Conservation (phyloP, 306 rosid genomes). For the Mucuna pruriens region DNA sequence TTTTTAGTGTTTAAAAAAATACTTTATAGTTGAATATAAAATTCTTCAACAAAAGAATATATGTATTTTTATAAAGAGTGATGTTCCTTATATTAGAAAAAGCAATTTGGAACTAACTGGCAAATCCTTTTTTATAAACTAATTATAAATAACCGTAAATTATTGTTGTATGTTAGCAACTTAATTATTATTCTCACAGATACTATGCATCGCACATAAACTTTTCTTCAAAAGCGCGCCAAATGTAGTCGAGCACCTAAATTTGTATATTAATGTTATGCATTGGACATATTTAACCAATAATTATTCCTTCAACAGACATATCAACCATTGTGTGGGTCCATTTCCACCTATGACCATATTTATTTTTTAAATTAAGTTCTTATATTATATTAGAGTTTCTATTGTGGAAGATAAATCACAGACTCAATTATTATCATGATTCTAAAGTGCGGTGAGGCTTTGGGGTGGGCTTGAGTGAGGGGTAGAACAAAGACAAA, state of each 20-base stretch:
- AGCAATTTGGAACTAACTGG: neutral
- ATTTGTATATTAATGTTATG: neutral
- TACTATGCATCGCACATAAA: neutral
- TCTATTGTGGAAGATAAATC: neutral
- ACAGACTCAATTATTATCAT: neutral
- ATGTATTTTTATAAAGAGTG: neutral
- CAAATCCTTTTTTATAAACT: neutral
- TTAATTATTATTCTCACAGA: neutral
- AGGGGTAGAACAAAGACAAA: slow-evolving; percentile 6
- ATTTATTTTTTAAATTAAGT: neutral
- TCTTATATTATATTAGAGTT: neutral
- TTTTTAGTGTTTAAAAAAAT: too few relatives aligned
- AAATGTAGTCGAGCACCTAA: neutral
- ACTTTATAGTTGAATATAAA: neutral
- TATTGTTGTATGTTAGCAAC: slow-evolving; percentile 13
- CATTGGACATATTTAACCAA: slow-evolving; percentile 10
- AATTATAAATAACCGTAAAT: neutral
- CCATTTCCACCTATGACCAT: neutral
- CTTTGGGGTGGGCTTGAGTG: slow-evolving; percentile 17
- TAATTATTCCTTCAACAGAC: slow-evolving; percentile 2
- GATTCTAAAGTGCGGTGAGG: neutral
- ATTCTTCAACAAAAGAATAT: neutral
- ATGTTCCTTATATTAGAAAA: neutral
- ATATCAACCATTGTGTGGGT: slow-evolving; percentile 7
- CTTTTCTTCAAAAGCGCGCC: neutral